Evolutionary conservation across 345 rosid species (phyloP), one percentile per base, ranked within the genome.

Genomic region (Gossypium herbaceum): DNA sequence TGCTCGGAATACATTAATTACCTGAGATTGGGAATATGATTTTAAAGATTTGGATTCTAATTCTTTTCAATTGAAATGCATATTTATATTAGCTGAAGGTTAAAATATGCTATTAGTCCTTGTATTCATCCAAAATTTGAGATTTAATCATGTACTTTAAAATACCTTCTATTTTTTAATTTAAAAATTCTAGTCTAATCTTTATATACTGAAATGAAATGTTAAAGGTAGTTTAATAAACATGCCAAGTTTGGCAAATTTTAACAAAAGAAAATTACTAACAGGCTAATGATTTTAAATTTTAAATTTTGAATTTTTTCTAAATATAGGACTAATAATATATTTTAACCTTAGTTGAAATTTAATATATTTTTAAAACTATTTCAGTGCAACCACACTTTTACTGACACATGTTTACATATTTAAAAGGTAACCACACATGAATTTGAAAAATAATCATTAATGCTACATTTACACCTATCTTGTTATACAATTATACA

Each of bases 371-470:
- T 56, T 3, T 56, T 9, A 8, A 0, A 29, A 29, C 1, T 0
- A 0, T 4, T 4, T 34, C 1, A 34, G 0, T 1, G 7, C 1
- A 34, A 4, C 0, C 41, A 5, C 0, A 1, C 41, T 1, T 34
- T 4, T 34, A 1, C 0, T 4, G 7, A 34, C 1, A 5, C 4
- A 34, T 34, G 7, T 34, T 4, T 34, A 4, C 39, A 34, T 56
- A 56, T 2, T 20, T 56, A 19, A 56, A 56, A 56, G 22, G 7
- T 56, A 19, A 9, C 12, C 3, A 20, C 20, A 9, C 27, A 9
- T 20, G 3, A 56, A 19, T 20, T 56, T 20, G 3, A 11, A 56
- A 56, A 56, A 20, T 20, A 10, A 56, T 56, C 27, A 12, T 57
- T 10, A 22, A 57, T 9, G 13, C 13, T 57, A 20, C 10, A 20